These are phyloP conservation scores for Schwanniomyces vanrijiae DNA, from an alignment of 805 yeast genomes.

Conservation along the genomic window DNA sequence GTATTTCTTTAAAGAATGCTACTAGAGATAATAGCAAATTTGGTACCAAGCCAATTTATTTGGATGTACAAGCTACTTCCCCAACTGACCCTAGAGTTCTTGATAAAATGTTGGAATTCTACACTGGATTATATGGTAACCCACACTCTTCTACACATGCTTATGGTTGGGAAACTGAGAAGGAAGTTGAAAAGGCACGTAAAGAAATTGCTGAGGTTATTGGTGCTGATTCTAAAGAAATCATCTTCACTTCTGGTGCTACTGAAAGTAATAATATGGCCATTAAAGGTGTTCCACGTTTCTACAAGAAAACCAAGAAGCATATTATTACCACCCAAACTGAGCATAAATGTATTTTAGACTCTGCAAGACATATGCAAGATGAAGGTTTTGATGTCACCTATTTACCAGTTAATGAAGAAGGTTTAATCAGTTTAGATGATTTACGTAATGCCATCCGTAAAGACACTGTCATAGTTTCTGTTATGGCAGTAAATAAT, in stretches of 20 bases:
- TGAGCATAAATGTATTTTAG: slow-evolving; percentile 98
- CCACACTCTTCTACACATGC: slow-evolving; percentile 97
- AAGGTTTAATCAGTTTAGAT: slow-evolving; percentile 79
- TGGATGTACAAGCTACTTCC: slow-evolving; percentile 98
- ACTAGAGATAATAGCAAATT: slow-evolving; percentile 44
- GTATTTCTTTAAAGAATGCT: slow-evolving; percentile 43
- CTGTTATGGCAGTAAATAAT: slow-evolving; percentile 96
- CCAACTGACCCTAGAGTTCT: slow-evolving; percentile 97
- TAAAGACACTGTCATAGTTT: slow-evolving; percentile 86
- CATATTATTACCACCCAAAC: slow-evolving; percentile 96
- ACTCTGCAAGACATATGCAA: slow-evolving; percentile 90
- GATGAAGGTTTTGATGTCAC: slow-evolving; percentile 98
- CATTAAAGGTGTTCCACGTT: slow-evolving; percentile 92
- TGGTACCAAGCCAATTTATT: slow-evolving; percentile 87
- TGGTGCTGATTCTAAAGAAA: slow-evolving; percentile 94
- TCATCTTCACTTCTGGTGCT: slow-evolving; percentile 96
- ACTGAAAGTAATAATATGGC: slow-evolving; percentile 96
- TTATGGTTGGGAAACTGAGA: slow-evolving; percentile 98
- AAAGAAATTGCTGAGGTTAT: slow-evolving; percentile 78
- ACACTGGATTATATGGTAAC: slow-evolving; percentile 93
- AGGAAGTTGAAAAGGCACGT: slow-evolving; percentile 86
- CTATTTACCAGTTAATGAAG: slow-evolving; percentile 76
- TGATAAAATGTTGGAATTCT: slow-evolving; percentile 81
- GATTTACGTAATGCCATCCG: slow-evolving; percentile 80
- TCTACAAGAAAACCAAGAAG: slow-evolving; percentile 83